Percentiles rank a stretch among this genome's conserved stretches.
Evolutionary conservation across 1,284 basidiomycete species (phyloP).

Genomic region (Neonothopanus nambi): DNA sequence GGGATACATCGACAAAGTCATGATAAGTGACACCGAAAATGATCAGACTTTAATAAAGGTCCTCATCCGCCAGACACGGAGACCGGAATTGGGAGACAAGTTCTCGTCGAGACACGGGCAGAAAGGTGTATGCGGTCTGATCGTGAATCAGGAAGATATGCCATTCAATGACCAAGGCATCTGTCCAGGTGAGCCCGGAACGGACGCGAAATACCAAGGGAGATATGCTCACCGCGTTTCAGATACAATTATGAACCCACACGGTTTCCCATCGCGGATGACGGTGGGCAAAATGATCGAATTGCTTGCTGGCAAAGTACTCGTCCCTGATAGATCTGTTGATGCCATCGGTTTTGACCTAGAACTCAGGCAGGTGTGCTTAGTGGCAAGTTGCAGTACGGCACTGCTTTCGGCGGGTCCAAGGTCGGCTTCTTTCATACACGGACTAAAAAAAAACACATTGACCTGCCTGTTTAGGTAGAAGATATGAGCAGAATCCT

Average conservation of each 20-base stretch:
- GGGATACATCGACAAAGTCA: conserved; percentile 95
- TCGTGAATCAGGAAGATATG: conserved; percentile 99
- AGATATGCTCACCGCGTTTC: conserved; percentile 18
- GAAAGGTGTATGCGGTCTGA: conserved; percentile 98
- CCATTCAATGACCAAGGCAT: conserved; percentile 99
- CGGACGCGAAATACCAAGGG: background rate
- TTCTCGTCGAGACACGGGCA: conserved; percentile 98
- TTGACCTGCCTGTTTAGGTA: conserved; percentile 53
- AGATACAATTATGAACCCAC: conserved; percentile 99
- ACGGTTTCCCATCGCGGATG: conserved; percentile 99
- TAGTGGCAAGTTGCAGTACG: conserved; percentile 85
- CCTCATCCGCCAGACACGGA: conserved; percentile 94
- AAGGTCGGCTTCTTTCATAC: conserved; percentile 56
- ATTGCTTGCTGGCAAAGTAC: conserved; percentile 90
- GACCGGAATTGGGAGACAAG: conserved; percentile 98
- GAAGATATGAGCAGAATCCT: conserved; percentile 98
- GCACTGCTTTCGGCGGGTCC: conserved; percentile 96
- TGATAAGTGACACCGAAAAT: conserved; percentile 94
- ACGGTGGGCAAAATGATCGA: conserved; percentile 99
- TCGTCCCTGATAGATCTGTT: conserved; percentile 17
- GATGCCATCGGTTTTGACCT: background rate
- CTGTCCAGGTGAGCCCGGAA: conserved; percentile 67
- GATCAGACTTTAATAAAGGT: conserved; percentile 99
- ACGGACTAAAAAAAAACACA: background rate
- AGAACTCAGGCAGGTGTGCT: conserved; percentile 78